These are phyloP conservation scores for Hirsutella minnesotensis DNA, from an alignment of 2,329 filamentous ascomycete genomes.

Conservation along the genomic window DNA sequence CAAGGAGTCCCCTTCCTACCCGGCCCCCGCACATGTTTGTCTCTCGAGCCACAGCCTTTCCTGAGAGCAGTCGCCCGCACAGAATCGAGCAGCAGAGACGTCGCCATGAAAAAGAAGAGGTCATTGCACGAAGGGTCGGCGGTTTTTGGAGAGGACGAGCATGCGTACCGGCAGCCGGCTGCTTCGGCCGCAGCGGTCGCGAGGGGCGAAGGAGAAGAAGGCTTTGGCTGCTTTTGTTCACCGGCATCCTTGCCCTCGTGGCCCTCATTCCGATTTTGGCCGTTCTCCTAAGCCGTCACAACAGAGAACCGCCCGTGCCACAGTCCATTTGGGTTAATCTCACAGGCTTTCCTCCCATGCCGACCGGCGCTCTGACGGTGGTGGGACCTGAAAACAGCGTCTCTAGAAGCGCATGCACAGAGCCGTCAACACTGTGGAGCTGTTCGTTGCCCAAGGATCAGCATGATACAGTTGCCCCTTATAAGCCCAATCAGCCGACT, in stretches of 20 bases:
- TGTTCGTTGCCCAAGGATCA: slow-evolving; percentile 73
- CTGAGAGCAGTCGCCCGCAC: slow-evolving; percentile 26
- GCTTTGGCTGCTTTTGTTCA: slow-evolving; percentile 41
- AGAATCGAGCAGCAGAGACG: slow-evolving; percentile 39
- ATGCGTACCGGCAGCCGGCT: slow-evolving; percentile 50
- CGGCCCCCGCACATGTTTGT: slow-evolving; percentile 32
- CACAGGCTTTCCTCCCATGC: slow-evolving; percentile 77
- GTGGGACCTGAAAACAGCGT: slow-evolving; percentile 57
- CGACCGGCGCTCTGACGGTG: slow-evolving; percentile 70
- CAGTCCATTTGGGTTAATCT: slow-evolving; percentile 66
- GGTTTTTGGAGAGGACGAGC: slow-evolving; percentile 55
- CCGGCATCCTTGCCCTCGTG: slow-evolving; percentile 42
- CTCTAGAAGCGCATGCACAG: slow-evolving; percentile 57
- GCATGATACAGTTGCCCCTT: slow-evolving; percentile 51
- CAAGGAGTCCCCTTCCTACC: slow-evolving; percentile 23
- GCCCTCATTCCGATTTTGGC: too few species aligned
- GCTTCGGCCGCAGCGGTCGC: slow-evolving; percentile 49
- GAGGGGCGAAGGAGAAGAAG: slow-evolving; percentile 53
- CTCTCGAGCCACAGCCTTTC: slow-evolving; percentile 30
- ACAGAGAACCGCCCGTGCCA: slow-evolving; percentile 7
- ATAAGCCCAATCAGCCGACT: slow-evolving; percentile 57
- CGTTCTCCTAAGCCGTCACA: slow-evolving; percentile 23
- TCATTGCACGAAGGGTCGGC: slow-evolving; percentile 41
- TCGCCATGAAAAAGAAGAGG: slow-evolving; percentile 55
- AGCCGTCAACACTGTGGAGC: slow-evolving; percentile 69